Evolutionary conservation across 176 grass and related monocot species (phyloP).

Genomic region (Metroxylon sagu): DNA sequence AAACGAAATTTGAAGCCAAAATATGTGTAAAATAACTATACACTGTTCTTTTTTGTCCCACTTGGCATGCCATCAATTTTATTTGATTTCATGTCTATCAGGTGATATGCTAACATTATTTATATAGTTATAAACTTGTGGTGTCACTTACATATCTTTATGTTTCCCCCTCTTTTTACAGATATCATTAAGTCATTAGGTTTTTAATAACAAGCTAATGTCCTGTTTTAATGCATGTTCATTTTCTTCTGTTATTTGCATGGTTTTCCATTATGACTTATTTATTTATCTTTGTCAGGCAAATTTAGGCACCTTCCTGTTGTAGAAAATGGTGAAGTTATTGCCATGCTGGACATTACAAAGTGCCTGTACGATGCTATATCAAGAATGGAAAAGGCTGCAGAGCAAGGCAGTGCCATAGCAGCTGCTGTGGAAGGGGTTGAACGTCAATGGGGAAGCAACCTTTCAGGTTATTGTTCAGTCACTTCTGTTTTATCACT

Average conservation of each 20-base stretch:
- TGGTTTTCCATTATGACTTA: constrained; percentile 15
- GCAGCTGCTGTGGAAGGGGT: constrained; percentile 95
- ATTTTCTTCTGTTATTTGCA: background rate
- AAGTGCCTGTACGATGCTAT: constrained; percentile 98
- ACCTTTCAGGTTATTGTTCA: constrained; percentile 50
- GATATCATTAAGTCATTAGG: no score
- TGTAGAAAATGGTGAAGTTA: constrained; percentile 96
- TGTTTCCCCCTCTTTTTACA: no score
- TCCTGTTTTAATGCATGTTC: no score
- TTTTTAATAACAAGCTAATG: no score
- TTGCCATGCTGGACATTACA: constrained; percentile 97
- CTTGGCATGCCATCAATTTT: no score
- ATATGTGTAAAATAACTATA: no score
- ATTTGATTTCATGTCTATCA: no score
- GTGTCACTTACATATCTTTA: no score
- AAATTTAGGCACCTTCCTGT: constrained; percentile 99
- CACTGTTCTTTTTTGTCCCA: no score
- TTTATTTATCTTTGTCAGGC: constrained; percentile 39
- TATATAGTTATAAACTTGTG: no score
- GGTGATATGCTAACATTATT: no score
- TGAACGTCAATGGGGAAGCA: constrained; percentile 71
- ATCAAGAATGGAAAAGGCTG: constrained; percentile 90
- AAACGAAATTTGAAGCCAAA: no score
- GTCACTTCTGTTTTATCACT: background rate
- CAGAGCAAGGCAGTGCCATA: constrained; percentile 88